Percentiles rank a stretch among this genome's conserved stretches.
phyloP scores from a whole-genome alignment of 2,329 filamentous ascomycete species.

The Penicillium capsulatum region DNA sequence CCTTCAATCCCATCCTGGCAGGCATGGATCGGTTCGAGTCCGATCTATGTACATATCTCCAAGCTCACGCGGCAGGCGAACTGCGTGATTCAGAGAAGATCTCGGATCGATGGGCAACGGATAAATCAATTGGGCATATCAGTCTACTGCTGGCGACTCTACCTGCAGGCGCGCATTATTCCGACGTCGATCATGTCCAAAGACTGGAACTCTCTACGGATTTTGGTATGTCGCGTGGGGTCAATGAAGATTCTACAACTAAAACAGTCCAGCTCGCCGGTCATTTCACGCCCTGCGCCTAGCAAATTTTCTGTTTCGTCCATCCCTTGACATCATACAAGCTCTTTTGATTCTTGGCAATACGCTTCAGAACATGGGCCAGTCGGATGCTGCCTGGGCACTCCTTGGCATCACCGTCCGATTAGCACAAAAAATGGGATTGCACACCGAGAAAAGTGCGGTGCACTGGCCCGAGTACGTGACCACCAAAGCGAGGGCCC shows the following conservation, averaged over 20 bases:
- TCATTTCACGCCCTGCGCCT: conserved; percentile 52
- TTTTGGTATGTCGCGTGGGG: conserved; percentile 20
- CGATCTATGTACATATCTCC: conserved; percentile 29
- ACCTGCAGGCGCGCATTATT: conserved; percentile 31
- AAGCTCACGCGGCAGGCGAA: conserved; percentile 23
- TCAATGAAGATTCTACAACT: not conserved
- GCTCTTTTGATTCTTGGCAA: conserved; percentile 55
- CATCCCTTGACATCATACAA: conserved; percentile 54
- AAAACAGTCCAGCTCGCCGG: conserved; percentile 19
- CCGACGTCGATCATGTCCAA: conserved; percentile 26
- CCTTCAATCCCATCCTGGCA: conserved; percentile 31
- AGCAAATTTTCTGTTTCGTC: conserved; percentile 55
- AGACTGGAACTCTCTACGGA: conserved; percentile 25
- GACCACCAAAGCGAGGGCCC: conserved; percentile 18
- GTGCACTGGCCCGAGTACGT: conserved; percentile 23
- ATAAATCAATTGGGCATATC: conserved; percentile 27
- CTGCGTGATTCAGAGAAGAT: conserved; percentile 17
- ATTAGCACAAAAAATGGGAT: conserved; percentile 32
- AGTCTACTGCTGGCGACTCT: conserved; percentile 29
- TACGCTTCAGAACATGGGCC: conserved; percentile 34
- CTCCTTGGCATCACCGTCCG: conserved; percentile 30
- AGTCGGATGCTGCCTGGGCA: conserved; percentile 32
- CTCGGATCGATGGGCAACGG: conserved; percentile 23
- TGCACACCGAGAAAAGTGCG: conserved; percentile 38
- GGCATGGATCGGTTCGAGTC: conserved; percentile 31